Evolutionary conservation across 257 asterid species (phyloP), one percentile per base, ranked within the genome.

Genomic region (Solanum dulcamara): DNA sequence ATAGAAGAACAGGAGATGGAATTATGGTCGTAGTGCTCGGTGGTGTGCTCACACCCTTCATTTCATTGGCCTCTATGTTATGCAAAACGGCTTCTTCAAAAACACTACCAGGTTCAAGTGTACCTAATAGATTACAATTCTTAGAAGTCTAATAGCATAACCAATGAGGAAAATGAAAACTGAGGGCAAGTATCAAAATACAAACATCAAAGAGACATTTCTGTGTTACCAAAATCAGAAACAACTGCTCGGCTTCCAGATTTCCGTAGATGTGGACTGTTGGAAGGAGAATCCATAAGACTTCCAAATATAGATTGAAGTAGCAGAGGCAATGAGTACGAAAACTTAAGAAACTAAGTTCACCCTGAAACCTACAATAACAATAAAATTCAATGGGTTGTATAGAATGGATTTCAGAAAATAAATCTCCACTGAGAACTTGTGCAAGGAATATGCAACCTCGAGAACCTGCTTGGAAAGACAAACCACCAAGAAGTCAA

Each of bases 301-400:
- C 94, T 93, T 91, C 95, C 98, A 89, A 94, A 91, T 96, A 96
- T 94, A 90, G 97, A 93, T 91, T 97, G 95, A 90, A 92, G n/a
- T 59, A 79, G 77, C 44, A 9, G 60, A 32, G 87, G 85, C 85
- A 87, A 80, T 75, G 82, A 83, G 66, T 81, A 67, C 77, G 42
- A 84, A 67, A 75, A 50, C 85, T 90, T 81, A 87, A 83, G 83
- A 53, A 81, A 11, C 33, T 37, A 22, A 24, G 55, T n/a, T 42
- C 33, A 28, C 59, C 44, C 55, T 81, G 75, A 53, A 75, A 88
- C 88, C n/a, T n/a, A n/a, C n/a, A n/a, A n/a, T n/a, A n/a, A n/a
- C n/a, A n/a, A n/a, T n/a, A n/a, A n/a, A n/a, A n/a, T n/a, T n/a
- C n/a, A n/a, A n/a, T n/a, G n/a, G n/a, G n/a, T n/a, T n/a, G n/a